phyloP scores from a whole-genome alignment of 2,329 filamentous ascomycete genomes.

The Colletotrichum magnum region DNA sequence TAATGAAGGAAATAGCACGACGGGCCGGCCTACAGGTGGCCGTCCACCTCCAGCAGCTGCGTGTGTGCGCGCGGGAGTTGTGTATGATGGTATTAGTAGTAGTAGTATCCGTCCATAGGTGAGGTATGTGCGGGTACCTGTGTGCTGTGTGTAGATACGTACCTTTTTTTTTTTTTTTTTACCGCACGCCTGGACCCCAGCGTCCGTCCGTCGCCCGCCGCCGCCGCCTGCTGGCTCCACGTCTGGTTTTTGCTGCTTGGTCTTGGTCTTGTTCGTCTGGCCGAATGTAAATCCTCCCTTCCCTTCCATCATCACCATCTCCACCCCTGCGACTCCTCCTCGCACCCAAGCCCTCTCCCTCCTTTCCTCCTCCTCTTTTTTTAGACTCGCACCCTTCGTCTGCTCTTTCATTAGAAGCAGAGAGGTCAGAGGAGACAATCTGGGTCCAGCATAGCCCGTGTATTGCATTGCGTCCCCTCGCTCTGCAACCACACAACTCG shows the following conservation, averaged over 20 bases:
- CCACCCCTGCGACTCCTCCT: slow-evolving; percentile 37
- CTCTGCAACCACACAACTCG: slow-evolving; percentile 26
- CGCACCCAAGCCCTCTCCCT: slow-evolving; percentile 38
- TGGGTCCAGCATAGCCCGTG: slow-evolving; percentile 28
- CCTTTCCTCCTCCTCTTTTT: slow-evolving; percentile 29
- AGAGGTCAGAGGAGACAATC: slow-evolving; percentile 39
- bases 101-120: too few species aligned
- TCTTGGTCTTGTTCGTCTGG: slow-evolving; percentile 32
- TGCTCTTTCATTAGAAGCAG: slow-evolving; percentile 44
- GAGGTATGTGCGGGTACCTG: too few species aligned
- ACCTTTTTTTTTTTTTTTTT: too few species aligned
- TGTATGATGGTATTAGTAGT: background rate
- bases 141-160: too few species aligned
- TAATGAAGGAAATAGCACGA: background rate
- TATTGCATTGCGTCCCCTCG: slow-evolving; percentile 30
- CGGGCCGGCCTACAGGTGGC: background rate
- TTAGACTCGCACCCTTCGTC: slow-evolving; percentile 37
- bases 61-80: background rate
- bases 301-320: slow-evolving; percentile 41
- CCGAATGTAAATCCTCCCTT: slow-evolving; percentile 33
- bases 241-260: background rate
- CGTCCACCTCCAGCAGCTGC: background rate
- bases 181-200: slow-evolving; percentile 7
- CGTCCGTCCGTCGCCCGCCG: slow-evolving; percentile 10
- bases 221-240: background rate